These are phyloP conservation scores for Microdochium paspali DNA, from an alignment of 2,329 filamentous ascomycete genomes.

Conservation along the genomic window DNA sequence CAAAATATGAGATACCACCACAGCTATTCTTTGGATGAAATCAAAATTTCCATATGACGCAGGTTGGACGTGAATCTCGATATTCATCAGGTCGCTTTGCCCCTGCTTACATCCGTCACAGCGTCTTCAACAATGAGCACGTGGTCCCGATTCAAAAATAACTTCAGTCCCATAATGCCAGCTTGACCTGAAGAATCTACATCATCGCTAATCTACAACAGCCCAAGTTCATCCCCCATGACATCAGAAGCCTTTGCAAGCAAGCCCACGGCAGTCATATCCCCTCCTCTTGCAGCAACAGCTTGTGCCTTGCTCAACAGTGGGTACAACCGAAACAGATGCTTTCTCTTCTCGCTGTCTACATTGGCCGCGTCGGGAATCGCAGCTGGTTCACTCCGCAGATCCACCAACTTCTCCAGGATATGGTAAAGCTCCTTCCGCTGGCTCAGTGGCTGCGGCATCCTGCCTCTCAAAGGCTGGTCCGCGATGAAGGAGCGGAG, in stretches of 20 bases:
- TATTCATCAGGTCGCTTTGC: no score
- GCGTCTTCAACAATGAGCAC: no score
- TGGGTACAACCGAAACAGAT: conserved; percentile 74
- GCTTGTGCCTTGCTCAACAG: conserved; percentile 57
- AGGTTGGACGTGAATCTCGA: no score
- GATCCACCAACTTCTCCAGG: conserved; percentile 52
- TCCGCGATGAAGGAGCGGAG: conserved; percentile 84
- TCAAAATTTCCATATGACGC: no score
- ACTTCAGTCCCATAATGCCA: no score
- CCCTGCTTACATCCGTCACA: no score
- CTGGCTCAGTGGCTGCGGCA: conserved; percentile 80
- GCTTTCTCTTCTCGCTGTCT: conserved; percentile 55
- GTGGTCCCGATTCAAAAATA: no score
- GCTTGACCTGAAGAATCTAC: no score
- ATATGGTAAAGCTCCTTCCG: conserved; percentile 69
- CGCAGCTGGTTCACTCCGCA: conserved; percentile 61
- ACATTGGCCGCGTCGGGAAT: conserved; percentile 48
- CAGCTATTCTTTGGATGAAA: no score
- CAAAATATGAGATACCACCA: neutral
- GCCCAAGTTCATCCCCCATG: conserved; percentile 47
- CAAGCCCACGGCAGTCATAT: conserved; percentile 48
- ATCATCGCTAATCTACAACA: conserved; percentile 7
- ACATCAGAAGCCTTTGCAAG: conserved; percentile 52
- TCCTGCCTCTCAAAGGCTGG: conserved; percentile 77
- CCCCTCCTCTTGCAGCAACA: conserved; percentile 46